These are phyloP conservation scores for Rostrohypoxylon terebratum DNA, from an alignment of 495 filamentous ascomycete genomes.

Conservation along the genomic window DNA sequence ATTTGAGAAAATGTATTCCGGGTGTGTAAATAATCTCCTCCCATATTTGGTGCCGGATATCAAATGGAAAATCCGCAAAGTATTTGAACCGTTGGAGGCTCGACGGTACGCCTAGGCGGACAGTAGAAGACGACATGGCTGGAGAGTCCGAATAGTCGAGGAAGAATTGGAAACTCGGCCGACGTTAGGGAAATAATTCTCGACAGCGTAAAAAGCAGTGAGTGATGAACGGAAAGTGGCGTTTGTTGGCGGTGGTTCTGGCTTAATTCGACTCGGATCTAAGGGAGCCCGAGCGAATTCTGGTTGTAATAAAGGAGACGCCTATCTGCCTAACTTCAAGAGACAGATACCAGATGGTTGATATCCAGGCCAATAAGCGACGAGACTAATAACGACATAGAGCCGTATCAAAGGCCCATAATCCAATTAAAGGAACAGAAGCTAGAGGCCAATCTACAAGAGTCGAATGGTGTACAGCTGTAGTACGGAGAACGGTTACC, in stretches of 20 bases:
- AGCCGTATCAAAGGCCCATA: conserved; percentile 33
- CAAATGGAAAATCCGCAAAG: conserved; percentile 44
- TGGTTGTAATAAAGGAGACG: conserved; percentile 8
- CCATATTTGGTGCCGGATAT: conserved; percentile 48
- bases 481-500: neutral
- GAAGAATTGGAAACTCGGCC: neutral
- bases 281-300: neutral
- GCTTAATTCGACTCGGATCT: conserved; percentile 9
- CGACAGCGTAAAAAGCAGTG: neutral
- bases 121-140: conserved; percentile 21
- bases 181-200: conserved; percentile 9
- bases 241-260: conserved; percentile 12
- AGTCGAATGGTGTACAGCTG: neutral
- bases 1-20: conserved; percentile 51
- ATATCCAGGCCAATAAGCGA: conserved; percentile 27
- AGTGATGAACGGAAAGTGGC: conserved; percentile 18
- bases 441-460: neutral
- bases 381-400: conserved; percentile 20
- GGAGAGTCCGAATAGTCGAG: neutral
- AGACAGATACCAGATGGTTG: conserved; percentile 12
- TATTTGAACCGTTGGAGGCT: conserved; percentile 35
- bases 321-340: conserved; percentile 14
- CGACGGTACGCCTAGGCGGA: conserved; percentile 30
- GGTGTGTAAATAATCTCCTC: conserved; percentile 41
- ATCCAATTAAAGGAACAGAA: conserved; percentile 7